Base-by-base conservation (phyloP, 805 yeast species). In the Lipomyces kockii region DNA sequence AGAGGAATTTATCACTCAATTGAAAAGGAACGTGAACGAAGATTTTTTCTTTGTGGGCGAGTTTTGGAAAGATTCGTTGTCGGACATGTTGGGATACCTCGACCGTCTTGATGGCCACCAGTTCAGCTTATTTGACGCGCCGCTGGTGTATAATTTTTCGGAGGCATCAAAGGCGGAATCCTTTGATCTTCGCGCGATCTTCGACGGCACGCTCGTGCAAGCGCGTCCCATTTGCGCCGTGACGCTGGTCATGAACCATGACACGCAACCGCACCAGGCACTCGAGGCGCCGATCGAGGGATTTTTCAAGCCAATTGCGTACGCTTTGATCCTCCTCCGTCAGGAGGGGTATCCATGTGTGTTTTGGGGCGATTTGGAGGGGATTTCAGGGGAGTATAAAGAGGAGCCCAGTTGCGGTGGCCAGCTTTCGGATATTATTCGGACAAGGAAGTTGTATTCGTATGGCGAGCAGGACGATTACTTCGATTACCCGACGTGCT, bases 41-140 rank as follows among this genome's bases (percentile, higher is more conserved):
- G 72, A 67, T 34, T 67, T 64, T 32, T 67, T 69, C 54, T 69
- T 67, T 29, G 72, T 69, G 12, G 72, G 72, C 37, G 72, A 69
- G 62, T 69, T 69, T 37, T 69, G 71, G 70, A 67, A 69, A 39
- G 72, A 67, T 52, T 63, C 67, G 37, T 52, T 69, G 35, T 62
- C 25, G 11, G 67, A 64, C 49, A 64, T 69, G 72, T 49, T 34
- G 20, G 60, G 56, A 17, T 69, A 69, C 32, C 71, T 69, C 32
- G 70, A 67, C n/a, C 68, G 68, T 20, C 22, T 69, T 51, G 35
- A 65, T 11, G 68, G 60, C 34, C 58, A 32, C 22, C 37, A 37
- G 56, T 67, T 67, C 51, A 61, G 65, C 14, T 49, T 69, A 25
- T 69, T 69, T 32, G 72, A 69, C 52, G 69, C 68, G 29, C 72